Base-by-base conservation (phyloP, 345 rosid species). In the Carallia pectinifolia region DNA sequence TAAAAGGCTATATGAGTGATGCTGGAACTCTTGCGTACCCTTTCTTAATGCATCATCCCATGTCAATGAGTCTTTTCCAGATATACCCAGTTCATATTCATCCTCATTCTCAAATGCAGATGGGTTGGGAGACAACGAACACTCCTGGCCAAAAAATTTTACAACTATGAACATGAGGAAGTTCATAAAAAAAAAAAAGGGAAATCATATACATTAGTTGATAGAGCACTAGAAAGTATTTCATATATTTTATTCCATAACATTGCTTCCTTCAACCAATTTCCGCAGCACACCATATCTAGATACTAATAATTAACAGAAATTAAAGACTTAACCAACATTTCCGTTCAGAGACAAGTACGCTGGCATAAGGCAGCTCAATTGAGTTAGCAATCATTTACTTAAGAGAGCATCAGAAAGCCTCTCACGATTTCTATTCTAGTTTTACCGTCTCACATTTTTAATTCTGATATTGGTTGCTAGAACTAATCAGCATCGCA, bases 11-110 rank as follows among this genome's bases (percentile, higher is more conserved):
- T 95, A 95, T 0, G 91, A 63, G 6, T 76, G 81, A 72, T 92
- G 97, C 69, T 95, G 97, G 81, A 87, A 95, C 79, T 89, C 97
- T 77, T 82, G 92, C 10, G 84, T 92, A 68, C 92, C 75, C 73
- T 90, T 90, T 39, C 77, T 81, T 34, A 95, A 78, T 5, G 89
- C 91, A 64, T 78, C 88, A 47, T 92, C 93, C 99, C 99, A 95
- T 15, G 80, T 80, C 65, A 81, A 72, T 58, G 74, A 40, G 68
- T 78, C 87, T 52, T 78, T 79, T 58, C 74, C 81, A 68, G 34
- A 16, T 39, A 40, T 80, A 66, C 75, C 82, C 61, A 71, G 67
- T 34, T 53, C 65, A 48, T 73, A 62, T 52, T 67, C 68, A 47
- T 75, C 81, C 64, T 79, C 89, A 27, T 69, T 84, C 38, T 64